Evolutionary conservation across 75 land plant species (phyloP), one percentile per base, ranked within the genome.

Genomic region (Azolla pinnata): DNA sequence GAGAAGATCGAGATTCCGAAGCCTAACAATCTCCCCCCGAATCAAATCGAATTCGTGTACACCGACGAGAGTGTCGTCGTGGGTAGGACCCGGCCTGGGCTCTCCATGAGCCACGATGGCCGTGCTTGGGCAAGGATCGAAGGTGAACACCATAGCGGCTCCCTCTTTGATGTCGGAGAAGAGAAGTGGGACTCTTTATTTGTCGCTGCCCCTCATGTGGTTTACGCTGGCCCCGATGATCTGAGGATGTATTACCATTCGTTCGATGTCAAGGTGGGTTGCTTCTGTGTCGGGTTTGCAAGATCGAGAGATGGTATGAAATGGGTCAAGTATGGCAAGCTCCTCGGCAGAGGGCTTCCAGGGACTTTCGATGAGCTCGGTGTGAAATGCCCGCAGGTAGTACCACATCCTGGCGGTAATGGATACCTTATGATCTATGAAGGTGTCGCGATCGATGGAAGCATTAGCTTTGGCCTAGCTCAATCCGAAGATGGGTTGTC

Each of bases 191-290:
- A 83, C 59, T 83, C 81, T 2, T 33, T 68, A 29, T 83, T 75
- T 44, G 70, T 86, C 23, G 74, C 77, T 26, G 55, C 76, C 0
- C 81, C 83, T 0, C 77, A 78, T 27, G 83, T 86, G 8, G 81
- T 86, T 14, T 57, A 63, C 34, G 80, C 80, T 44, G 56, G 63
- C 7, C 62, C 42, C 21, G 81, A 61, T 31, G 90, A 86, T 64
- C 54, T 86, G 29, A 64, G 90, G 50, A 83, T 86, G 87, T 86
- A 83, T 33, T 86, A 86, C 61, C 84, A 86, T 42, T 83, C 90
- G 3, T 75, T 72, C 53, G 84, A 86, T 55, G 35, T 56, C 1
- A 59, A 60, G 31, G 69, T 56, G 5, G 74, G 74, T 0, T 50
- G 68, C 14, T 75, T 68, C 64, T 31, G 56, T 20, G 67, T 86